Evolutionary conservation across 495 filamentous ascomycete species (phyloP).

Genomic region (Lepraria neglecta): DNA sequence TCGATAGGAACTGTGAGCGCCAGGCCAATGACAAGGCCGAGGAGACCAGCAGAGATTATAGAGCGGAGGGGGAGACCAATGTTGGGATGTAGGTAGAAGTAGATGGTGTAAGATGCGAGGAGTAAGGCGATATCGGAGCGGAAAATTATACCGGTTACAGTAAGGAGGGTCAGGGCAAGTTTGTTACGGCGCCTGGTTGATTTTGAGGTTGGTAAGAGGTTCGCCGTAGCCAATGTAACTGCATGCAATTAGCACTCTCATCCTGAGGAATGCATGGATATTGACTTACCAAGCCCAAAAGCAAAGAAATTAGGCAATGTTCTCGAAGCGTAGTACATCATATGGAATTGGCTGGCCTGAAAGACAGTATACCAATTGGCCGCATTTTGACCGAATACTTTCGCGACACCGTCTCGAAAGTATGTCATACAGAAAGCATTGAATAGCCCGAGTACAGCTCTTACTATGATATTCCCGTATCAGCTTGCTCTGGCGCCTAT

Average conservation of each 20-base stretch:
- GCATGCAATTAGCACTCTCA: constrained; percentile 1
- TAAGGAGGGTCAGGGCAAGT: constrained; percentile 64
- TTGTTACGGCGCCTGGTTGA: constrained; percentile 39
- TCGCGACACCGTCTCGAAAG: constrained; percentile 57
- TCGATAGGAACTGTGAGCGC: constrained; percentile 65
- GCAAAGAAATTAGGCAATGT: constrained; percentile 97
- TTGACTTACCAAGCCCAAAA: constrained; percentile 65
- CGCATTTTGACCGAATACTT: constrained; percentile 60
- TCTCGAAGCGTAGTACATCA: constrained; percentile 88
- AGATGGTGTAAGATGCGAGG: constrained; percentile 50
- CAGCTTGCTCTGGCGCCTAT: background rate
- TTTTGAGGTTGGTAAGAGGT: constrained; percentile 50
- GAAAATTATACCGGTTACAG: constrained; percentile 78
- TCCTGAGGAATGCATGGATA: background rate
- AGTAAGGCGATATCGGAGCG: constrained; percentile 85
- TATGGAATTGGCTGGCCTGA: constrained; percentile 83
- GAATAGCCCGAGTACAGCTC: constrained; percentile 69
- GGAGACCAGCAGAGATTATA: constrained; percentile 62
- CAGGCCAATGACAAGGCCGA: constrained; percentile 57
- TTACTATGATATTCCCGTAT: constrained; percentile 42
- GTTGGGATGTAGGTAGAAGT: constrained; percentile 50
- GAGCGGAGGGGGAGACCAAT: constrained; percentile 46
- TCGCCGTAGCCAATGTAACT: constrained; percentile 66
- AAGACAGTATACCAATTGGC: constrained; percentile 79
- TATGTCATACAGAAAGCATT: constrained; percentile 62